Evolutionary conservation across 2,329 filamentous ascomycete species (phyloP).

Genomic region (Zasmidium citrigriseum): DNA sequence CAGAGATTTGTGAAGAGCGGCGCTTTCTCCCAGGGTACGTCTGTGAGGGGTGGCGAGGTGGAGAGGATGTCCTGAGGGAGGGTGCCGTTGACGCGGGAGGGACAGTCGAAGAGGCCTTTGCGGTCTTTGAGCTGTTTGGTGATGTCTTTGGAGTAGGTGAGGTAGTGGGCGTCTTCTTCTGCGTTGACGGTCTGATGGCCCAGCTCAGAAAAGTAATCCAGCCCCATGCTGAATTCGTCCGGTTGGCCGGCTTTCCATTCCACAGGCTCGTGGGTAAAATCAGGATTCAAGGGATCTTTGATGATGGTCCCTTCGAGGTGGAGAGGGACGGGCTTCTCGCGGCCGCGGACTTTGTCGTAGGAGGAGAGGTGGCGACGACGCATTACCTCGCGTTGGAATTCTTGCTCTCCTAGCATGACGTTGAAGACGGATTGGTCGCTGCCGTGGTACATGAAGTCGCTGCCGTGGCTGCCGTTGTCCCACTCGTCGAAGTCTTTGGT

Average conservation of each 20-base stretch:
- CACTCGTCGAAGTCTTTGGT: slow-evolving; percentile 19
- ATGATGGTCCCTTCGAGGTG: slow-evolving; percentile 21
- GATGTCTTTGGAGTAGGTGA: slow-evolving; percentile 13
- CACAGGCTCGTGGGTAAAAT: slow-evolving; percentile 22
- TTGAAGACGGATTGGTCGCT: slow-evolving; percentile 29
- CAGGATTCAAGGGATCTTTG: slow-evolving; percentile 20
- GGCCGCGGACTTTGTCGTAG: slow-evolving; percentile 10
- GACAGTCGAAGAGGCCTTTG: slow-evolving; percentile 10
- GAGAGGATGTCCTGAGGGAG: slow-evolving; percentile 24
- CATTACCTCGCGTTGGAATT: slow-evolving; percentile 32
- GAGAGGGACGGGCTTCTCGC: slow-evolving; percentile 14
- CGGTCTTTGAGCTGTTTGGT: slow-evolving; percentile 15
- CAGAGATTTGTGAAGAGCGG: slow-evolving; percentile 28
- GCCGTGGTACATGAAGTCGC: slow-evolving; percentile 28
- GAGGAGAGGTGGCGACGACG: slow-evolving; percentile 22
- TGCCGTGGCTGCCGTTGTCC: slow-evolving; percentile 28
- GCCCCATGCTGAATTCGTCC: slow-evolving; percentile 32
- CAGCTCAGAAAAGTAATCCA: slow-evolving; percentile 32
- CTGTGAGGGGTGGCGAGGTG: slow-evolving; percentile 13
- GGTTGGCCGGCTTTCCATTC: slow-evolving; percentile 45
- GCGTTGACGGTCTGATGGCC: slow-evolving; percentile 28
- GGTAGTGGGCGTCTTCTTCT: slow-evolving; percentile 17
- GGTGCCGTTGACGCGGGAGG: slow-evolving; percentile 6
- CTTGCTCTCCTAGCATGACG: slow-evolving; percentile 32
- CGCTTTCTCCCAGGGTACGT: slow-evolving; percentile 18